These are phyloP conservation scores for Nakazawaea sp. DNA, from an alignment of 805 yeast genomes.

Conservation along the genomic window DNA sequence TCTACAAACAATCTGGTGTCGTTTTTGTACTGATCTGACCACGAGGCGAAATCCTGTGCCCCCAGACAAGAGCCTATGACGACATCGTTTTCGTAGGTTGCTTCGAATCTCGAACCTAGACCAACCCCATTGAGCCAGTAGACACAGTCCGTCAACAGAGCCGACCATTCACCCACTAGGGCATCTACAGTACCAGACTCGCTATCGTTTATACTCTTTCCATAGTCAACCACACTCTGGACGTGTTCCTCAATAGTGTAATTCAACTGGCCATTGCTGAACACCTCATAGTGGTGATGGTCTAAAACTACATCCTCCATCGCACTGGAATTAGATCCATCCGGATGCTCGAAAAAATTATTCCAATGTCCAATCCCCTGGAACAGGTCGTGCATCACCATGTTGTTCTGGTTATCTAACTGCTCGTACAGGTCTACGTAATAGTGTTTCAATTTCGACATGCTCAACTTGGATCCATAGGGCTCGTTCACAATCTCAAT, in stretches of 20 bases:
- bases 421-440: slow-evolving; percentile 56
- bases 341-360: slow-evolving; percentile 30
- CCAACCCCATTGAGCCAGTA: slow-evolving; percentile 85
- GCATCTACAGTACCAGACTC: slow-evolving; percentile 70
- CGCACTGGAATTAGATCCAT: slow-evolving; percentile 4
- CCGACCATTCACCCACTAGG: slow-evolving; percentile 84
- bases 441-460: slow-evolving; percentile 51
- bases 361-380: slow-evolving; percentile 57
- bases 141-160: slow-evolving; percentile 89
- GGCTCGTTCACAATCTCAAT: slow-evolving; percentile 90
- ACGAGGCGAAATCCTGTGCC: slow-evolving; percentile 30
- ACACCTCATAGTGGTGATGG: slow-evolving; percentile 90
- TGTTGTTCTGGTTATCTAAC: slow-evolving; percentile 56
- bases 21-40: slow-evolving; percentile 51
- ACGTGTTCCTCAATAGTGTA: slow-evolving; percentile 59
- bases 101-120: slow-evolving; percentile 77
- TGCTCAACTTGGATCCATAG: slow-evolving; percentile 60
- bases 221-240: slow-evolving; percentile 43
- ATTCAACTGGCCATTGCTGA: slow-evolving; percentile 54
- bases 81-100: slow-evolving; percentile 32
- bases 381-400: slow-evolving; percentile 82
- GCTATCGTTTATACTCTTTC: slow-evolving; percentile 36
- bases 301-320: slow-evolving; percentile 71
- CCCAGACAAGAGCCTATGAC: slow-evolving; percentile 62
- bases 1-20: slow-evolving; percentile 69